Base-by-base conservation (phyloP, 2,329 filamentous ascomycete genomes). In the Kalaharituber pfeilii region DNA sequence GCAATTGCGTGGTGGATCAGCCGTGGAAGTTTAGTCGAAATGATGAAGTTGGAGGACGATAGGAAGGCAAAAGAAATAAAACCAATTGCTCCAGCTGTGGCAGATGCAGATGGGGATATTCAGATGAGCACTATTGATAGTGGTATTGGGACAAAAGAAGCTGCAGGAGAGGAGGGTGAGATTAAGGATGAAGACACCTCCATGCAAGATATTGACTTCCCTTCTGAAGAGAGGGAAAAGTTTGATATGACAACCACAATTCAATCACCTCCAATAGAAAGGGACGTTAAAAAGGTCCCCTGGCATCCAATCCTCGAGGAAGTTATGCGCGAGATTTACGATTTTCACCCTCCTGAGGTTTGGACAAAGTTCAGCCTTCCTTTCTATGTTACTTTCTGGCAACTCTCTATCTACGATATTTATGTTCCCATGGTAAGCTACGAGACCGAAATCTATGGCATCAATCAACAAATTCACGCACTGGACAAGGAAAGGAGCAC, bases 321-420 rank as follows among this genome's bases (percentile, higher is more conserved):
- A 4, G 71, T 95, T 18, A 81, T 88, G 55, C 76, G 82, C 7
- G 75, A 79, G 27, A 75, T 94, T 18, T 76, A 77, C 56, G 70
- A 72, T 5, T 71, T 76, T 0, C 66, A 86, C 9, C 77, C 83
- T 0, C 68, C 76, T 1, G 75, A 78, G 6, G 76, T 80, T 4
- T 86, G 82, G 74, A 72, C 77, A 9, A 78, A 77, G 50, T 76
- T 95, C 51, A 87, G 80, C 44, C 74, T 86, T 0, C 80, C 84
- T 27, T 89, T 95, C 66, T 95, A 86, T 64, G 79, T 84, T 44
- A 84, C 84, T 0, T 98, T 98, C 69, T 98, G 91, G 91, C 82
- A 88, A 51, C 73, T 95, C 11, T 81, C 86, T 26, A 75, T 93
- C 2, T 80, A 84, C 47, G 89, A 98, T 66, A 73, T 95, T 55